phyloP scores from a whole-genome alignment of 306 rosid genomes.

The Macrotyloma uniflorum region DNA sequence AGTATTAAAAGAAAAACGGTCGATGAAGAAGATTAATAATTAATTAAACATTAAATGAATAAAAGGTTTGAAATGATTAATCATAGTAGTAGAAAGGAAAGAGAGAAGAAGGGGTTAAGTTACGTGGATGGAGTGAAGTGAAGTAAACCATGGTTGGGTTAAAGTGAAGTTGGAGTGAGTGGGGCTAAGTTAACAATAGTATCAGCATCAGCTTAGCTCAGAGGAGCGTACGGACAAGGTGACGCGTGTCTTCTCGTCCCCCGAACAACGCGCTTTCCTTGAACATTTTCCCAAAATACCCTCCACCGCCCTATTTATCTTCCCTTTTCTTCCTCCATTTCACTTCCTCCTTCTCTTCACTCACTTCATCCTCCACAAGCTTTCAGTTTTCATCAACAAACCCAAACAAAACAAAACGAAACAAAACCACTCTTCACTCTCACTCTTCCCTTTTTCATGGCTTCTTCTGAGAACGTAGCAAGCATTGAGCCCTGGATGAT shows the following conservation, averaged over 20 bases:
- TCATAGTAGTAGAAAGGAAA: too few relatives aligned
- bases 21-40: too few relatives aligned
- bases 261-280: constrained; percentile 79
- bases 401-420: too few relatives aligned
- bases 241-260: constrained; percentile 69
- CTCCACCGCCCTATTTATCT: constrained; percentile 66
- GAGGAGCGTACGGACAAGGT: constrained; percentile 40
- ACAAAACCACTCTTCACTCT: too few relatives aligned
- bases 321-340: background rate
- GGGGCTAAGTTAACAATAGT: background rate
- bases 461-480: constrained; percentile 57
- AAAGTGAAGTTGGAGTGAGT: constrained; percentile 7
- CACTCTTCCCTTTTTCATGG: constrained; percentile 37
- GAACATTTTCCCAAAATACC: constrained; percentile 16
- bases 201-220: constrained; percentile 26
- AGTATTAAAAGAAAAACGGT: too few relatives aligned
- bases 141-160: constrained; percentile 34
- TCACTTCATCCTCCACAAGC: background rate
- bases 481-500: constrained; percentile 57
- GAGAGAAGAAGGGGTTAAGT: too few relatives aligned
- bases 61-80: too few relatives aligned
- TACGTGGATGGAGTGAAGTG: background rate
- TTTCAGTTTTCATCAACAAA: too few relatives aligned
- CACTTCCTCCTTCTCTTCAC: background rate
- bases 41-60: too few relatives aligned